Evolutionary conservation across 768 basidiomycete species (phyloP).

Genomic region (Russula sp.): DNA sequence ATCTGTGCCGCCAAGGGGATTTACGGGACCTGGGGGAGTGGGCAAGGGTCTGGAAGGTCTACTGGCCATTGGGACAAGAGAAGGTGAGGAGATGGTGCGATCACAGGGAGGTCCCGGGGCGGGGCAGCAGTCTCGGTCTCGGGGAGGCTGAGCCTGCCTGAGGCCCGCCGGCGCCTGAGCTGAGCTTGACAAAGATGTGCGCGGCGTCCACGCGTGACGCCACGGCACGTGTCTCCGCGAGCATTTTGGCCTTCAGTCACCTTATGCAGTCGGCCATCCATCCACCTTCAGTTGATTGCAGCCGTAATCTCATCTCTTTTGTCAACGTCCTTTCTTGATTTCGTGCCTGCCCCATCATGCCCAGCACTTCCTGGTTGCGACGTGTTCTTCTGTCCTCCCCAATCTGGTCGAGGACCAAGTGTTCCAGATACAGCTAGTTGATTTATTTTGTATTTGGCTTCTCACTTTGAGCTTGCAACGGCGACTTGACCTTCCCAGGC

Average conservation of each 20-base stretch:
- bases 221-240: slow-evolving; percentile 12
- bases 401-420: neutral
- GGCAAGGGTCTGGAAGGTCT: slow-evolving; percentile 19
- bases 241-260: too few relatives aligned
- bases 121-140: too few relatives aligned
- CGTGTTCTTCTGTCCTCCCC: neutral
- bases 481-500: slow-evolving; percentile 15
- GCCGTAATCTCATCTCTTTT: neutral
- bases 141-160: neutral
- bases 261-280: too few relatives aligned
- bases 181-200: neutral
- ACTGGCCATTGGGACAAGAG: slow-evolving; percentile 7
- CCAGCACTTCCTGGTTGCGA: neutral
- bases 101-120: neutral
- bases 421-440: slow-evolving; percentile 10
- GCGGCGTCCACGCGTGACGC: slow-evolving; percentile 12
- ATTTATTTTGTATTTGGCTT: slow-evolving; percentile 1
- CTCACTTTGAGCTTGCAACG: slow-evolving; percentile 4
- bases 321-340: neutral
- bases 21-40: slow-evolving; percentile 15
- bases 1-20: neutral
- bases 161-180: neutral
- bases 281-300: neutral
- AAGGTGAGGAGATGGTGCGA: neutral
- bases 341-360: neutral